Evolutionary conservation across 2,329 filamentous ascomycete genomes (phyloP).

Genomic region (Dactylonectria macrodidyma): DNA sequence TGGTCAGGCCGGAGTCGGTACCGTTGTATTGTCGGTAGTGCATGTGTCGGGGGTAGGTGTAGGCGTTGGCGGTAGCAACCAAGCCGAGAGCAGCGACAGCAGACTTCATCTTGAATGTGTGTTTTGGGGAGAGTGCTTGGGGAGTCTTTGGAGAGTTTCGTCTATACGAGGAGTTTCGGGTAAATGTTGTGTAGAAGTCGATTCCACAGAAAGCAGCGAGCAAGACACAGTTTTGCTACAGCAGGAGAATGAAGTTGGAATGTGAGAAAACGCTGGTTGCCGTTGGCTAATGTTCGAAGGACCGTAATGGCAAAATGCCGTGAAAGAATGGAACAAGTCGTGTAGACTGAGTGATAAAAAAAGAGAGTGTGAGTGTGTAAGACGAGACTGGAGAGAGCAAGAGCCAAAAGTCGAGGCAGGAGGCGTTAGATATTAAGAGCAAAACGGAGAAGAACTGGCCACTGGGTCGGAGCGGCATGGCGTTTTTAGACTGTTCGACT

Average conservation of each 20-base stretch:
- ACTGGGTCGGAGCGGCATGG: slow-evolving; percentile 39
- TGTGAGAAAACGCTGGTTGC: slow-evolving; percentile 39
- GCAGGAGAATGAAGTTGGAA: slow-evolving; percentile 43
- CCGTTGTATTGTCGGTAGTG: slow-evolving; percentile 50
- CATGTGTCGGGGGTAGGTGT: slow-evolving; percentile 54
- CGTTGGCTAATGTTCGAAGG: slow-evolving; percentile 45
- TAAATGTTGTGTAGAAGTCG: slow-evolving; percentile 50
- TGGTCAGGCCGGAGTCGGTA: slow-evolving; percentile 52
- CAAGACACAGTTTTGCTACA: slow-evolving; percentile 53
- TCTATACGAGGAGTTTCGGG: slow-evolving; percentile 43
- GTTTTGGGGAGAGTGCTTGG: slow-evolving; percentile 32
- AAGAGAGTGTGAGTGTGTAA: slow-evolving; percentile 44
- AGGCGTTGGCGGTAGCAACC: slow-evolving; percentile 61
- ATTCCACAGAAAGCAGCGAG: slow-evolving; percentile 49
- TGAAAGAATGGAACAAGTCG: slow-evolving; percentile 50
- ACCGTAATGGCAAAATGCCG: slow-evolving; percentile 47
- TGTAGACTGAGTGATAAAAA: slow-evolving; percentile 42
- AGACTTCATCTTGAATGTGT: slow-evolving; percentile 63
- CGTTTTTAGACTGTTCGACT: slow-evolving; percentile 42
- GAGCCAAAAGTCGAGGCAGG: slow-evolving; percentile 40
- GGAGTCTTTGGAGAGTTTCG: slow-evolving; percentile 39
- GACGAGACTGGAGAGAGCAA: slow-evolving; percentile 42
- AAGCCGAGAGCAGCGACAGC: slow-evolving; percentile 60
- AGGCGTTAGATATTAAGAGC: slow-evolving; percentile 48
- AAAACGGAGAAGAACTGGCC: slow-evolving; percentile 39